Evolutionary conservation across 2,329 filamentous ascomycete genomes (phyloP).

Genomic region (Scytalidium lignicola): DNA sequence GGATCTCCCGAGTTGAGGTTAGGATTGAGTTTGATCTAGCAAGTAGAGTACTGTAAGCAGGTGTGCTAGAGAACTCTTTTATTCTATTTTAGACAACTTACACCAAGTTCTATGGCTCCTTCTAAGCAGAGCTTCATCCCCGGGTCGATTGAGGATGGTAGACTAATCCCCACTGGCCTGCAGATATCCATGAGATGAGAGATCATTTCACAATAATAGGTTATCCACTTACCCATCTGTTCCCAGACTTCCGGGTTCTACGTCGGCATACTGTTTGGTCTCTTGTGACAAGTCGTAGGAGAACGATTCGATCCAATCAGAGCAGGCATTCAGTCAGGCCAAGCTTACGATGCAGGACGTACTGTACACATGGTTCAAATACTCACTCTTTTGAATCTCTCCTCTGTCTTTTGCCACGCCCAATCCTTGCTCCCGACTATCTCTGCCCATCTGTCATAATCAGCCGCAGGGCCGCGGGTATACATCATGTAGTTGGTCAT

Average conservation of each 20-base stretch:
- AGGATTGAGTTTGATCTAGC: constrained; percentile 36
- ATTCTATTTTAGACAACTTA: constrained; percentile 35
- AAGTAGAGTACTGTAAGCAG: constrained; percentile 37
- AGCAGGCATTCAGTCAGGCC: neutral
- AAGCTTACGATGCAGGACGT: no score
- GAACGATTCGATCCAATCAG: neutral
- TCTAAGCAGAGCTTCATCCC: neutral
- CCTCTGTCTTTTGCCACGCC: constrained; percentile 44
- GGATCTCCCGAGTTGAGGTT: constrained; percentile 55
- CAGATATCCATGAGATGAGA: neutral
- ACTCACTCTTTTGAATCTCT: constrained; percentile 47
- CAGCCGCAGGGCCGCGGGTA: constrained; percentile 27
- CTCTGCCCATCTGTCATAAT: constrained; percentile 42
- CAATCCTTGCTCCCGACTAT: constrained; percentile 2
- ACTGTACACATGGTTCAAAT: constrained; percentile 10
- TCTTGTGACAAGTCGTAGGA: neutral
- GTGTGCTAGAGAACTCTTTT: constrained; percentile 39
- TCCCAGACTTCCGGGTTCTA: no score
- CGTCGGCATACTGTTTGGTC: constrained; percentile 3
- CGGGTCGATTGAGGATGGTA: neutral
- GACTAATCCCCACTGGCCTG: neutral
- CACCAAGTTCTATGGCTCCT: constrained; percentile 7
- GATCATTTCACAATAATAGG: neutral
- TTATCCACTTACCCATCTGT: no score
- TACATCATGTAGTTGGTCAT: constrained; percentile 29